Conservation (phyloP, 1,139 yeast genomes). For the Geotrichum aggregatum region DNA sequence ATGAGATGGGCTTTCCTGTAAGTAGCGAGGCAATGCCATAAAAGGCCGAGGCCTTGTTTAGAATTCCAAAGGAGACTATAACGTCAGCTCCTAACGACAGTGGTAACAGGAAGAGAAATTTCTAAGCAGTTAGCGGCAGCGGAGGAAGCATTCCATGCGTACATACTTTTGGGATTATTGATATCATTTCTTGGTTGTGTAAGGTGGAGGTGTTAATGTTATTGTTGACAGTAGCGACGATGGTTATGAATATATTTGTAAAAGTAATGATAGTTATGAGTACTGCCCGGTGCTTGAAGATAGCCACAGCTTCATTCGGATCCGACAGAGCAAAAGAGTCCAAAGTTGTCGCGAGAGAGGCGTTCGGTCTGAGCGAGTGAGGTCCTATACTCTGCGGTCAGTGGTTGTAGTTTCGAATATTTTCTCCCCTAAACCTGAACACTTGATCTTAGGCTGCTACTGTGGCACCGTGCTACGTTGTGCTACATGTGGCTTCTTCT, state of each 20-base stretch:
- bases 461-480: too few species aligned
- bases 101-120: conserved; percentile 61
- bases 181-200: conserved; percentile 2
- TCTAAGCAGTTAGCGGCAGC: conserved; percentile 12
- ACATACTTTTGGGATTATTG: conserved; percentile 16
- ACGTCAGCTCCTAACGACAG: conserved; percentile 84
- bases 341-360: background rate
- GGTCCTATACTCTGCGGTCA: too few species aligned
- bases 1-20: conserved; percentile 80
- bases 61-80: conserved; percentile 68
- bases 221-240: too few species aligned
- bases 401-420: background rate
- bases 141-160: background rate
- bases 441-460: too few species aligned
- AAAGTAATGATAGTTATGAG: background rate
- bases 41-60: conserved; percentile 85
- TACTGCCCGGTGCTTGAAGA: too few species aligned
- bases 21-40: conserved; percentile 82
- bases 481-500: too few species aligned
- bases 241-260: too few species aligned
- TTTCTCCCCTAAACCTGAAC: background rate
- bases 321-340: background rate
- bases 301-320: too few species aligned
- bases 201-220: too few species aligned
- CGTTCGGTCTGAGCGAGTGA: background rate